Base-by-base conservation (phyloP, 495 filamentous ascomycete genomes). In the Xylaria longipes region DNA sequence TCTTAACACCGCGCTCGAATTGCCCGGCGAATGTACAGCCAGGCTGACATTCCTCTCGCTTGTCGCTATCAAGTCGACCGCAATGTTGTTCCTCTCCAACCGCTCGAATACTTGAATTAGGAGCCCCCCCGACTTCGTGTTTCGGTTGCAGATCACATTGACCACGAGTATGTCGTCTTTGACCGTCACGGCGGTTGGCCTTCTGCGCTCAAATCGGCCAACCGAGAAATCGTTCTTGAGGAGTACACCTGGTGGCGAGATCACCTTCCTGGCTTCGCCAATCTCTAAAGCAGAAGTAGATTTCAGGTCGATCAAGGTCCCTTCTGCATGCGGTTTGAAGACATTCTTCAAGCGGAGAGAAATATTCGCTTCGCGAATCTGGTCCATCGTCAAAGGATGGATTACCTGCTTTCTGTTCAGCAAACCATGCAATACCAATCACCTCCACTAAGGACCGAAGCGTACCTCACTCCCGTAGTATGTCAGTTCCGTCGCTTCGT, bases 401-500 rank as follows among this genome's bases (percentile, higher is more conserved):
- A 83, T 83, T 7, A 83, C 81, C 79, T 82, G 31, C 41, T 35
- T 54, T 64, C 29, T 33, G 27, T 52, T 77, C 27, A 77, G 65
- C 64, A 57, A 63, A 57, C 35, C n/a, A 60, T 56, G 9, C 22
- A 25, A 37, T 35, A 29, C 1, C 58, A 25, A 22, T 1, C 14
- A 20, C 15, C 1, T 29, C 12, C 17, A 4, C 2, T 5, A 50
- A 31, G 25, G 14, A n/a, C 5, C 17, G 12, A 46, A 22, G 29
- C 78, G 52, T 46, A 80, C 81, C 69, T 83, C 85, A 62, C 84
- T 86, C 57, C 86, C 86, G 54, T 88, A 88, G 71, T 86, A 87
- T 33, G 86, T 88, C 68, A 88, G 66, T 69, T 88, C 86, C 15
- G 85, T 82, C n/a, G 86, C 86, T 70, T 88, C 86, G 65, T 82